These are phyloP conservation scores for Prorocentrum cordatum DNA, from an alignment of 169 alveolate genomes.

Conservation along the genomic window DNA sequence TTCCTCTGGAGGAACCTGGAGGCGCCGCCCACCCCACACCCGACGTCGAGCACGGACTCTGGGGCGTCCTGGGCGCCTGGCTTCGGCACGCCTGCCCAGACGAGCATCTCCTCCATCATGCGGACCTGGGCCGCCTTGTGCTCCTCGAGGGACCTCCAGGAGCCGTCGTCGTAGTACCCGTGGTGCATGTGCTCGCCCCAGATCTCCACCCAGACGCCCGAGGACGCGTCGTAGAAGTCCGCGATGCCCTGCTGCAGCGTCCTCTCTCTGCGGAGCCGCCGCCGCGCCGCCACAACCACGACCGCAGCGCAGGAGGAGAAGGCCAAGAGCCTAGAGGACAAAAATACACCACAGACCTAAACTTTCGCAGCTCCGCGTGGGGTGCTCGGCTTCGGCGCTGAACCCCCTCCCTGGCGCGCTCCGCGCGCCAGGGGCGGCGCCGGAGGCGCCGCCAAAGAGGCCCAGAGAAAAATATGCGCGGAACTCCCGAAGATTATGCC, in stretches of 20 bases:
- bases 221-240: slow-evolving; percentile 59
- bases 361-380: no score
- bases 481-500: no score
- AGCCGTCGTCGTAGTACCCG: slow-evolving; percentile 64
- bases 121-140: slow-evolving; percentile 48
- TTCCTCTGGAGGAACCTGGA: slow-evolving; percentile 40
- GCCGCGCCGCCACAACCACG: no score
- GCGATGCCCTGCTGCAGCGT: slow-evolving; percentile 53
- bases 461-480: no score
- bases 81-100: slow-evolving; percentile 6
- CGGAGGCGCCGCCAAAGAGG: no score
- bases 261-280: not conserved
- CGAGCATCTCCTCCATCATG: slow-evolving; percentile 48
- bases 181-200: slow-evolving; percentile 69
- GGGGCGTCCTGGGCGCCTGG: not conserved
- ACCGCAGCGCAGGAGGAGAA: no score
- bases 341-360: no score
- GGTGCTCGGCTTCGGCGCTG: no score
- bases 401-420: no score
- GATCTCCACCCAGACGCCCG: slow-evolving; percentile 65
- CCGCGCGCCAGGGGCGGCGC: no score
- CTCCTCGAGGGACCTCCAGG: slow-evolving; percentile 55
- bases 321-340: no score
- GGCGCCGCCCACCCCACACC: slow-evolving; percentile 64
- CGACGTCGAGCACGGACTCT: slow-evolving; percentile 13